Conservation (phyloP, 192 early-diverging fungal species). For the Coemansia sp. region DNA sequence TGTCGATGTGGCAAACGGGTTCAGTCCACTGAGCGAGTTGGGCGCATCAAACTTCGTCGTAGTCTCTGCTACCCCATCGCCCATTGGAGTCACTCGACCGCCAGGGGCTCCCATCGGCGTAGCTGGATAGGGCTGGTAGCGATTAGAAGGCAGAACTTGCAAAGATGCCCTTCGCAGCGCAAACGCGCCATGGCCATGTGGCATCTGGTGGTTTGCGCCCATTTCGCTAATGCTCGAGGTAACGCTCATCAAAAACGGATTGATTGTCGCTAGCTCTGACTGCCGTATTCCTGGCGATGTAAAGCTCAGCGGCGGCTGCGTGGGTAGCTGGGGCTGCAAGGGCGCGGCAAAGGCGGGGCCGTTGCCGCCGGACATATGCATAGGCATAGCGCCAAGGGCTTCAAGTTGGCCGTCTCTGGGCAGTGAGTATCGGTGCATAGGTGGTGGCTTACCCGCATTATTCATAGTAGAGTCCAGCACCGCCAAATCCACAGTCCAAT, state of each 20-base stretch:
- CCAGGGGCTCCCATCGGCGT: background rate
- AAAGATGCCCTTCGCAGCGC: conserved; percentile 44
- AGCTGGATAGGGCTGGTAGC: conserved; percentile 47
- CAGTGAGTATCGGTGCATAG: conserved; percentile 31
- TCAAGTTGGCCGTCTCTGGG: conserved; percentile 7
- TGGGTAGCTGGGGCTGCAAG: conserved; percentile 1
- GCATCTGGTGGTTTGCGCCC: conserved; percentile 15
- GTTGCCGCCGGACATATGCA: background rate
- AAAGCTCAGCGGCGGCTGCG: background rate
- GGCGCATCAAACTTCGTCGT: background rate
- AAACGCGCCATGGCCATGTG: background rate
- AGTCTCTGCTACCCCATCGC: background rate
- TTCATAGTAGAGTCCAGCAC: conserved; percentile 39
- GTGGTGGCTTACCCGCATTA: conserved; percentile 19
- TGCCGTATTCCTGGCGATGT: background rate
- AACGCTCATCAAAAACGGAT: conserved; percentile 31
- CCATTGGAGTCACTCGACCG: background rate
- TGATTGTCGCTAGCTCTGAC: conserved; percentile 5
- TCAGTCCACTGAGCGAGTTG: conserved; percentile 7
- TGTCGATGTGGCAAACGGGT: conserved; percentile 5
- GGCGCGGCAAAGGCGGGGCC: background rate
- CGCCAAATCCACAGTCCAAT: conserved; percentile 75
- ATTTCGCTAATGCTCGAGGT: conserved; percentile 52
- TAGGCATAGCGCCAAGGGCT: background rate
- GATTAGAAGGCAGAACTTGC: conserved; percentile 30